A percentile compares a stretch with the other conserved stretches of the same genome.
Conservation (phyloP, 1,284 basidiomycete genomes). For the Salmacisia buchloeana region DNA sequence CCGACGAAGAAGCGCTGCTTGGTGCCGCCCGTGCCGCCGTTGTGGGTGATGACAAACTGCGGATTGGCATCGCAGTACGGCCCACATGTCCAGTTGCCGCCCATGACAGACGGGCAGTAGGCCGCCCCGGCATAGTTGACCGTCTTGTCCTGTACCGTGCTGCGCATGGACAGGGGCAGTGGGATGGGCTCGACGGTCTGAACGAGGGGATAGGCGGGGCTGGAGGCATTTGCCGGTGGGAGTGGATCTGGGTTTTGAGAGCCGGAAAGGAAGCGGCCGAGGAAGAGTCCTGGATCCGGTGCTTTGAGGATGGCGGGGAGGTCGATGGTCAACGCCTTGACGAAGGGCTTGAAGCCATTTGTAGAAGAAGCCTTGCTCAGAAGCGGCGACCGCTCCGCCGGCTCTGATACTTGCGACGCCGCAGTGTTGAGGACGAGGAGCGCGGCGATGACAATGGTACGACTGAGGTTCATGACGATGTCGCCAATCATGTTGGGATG, state of each 20-base stretch:
- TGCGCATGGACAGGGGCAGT: background rate
- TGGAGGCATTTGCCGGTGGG: background rate
- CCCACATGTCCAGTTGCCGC: background rate
- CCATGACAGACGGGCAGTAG: background rate
- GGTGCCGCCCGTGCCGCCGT: background rate
- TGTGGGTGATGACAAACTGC: background rate
- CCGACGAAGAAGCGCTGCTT: background rate
- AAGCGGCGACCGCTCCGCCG: no score
- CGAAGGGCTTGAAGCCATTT: no score
- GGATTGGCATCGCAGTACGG: background rate
- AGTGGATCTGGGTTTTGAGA: background rate
- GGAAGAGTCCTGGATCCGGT: no score
- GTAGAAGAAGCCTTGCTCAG: no score
- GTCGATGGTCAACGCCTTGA: no score
- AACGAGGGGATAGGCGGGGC: background rate
- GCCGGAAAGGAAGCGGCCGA: background rate
- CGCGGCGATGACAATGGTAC: no score
- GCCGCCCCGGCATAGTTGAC: background rate
- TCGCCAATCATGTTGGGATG: no score
- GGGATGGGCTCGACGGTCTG: background rate
- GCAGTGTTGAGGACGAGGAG: no score
- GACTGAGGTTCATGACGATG: no score
- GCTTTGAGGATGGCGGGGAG: no score
- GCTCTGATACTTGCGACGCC: no score
- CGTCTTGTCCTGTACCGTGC: background rate